A percentile compares a stretch with the other conserved stretches of the same genome.
Evolutionary conservation across 192 early-diverging fungal genomes (phyloP).

Genomic region (Rhizophagus sp.): DNA sequence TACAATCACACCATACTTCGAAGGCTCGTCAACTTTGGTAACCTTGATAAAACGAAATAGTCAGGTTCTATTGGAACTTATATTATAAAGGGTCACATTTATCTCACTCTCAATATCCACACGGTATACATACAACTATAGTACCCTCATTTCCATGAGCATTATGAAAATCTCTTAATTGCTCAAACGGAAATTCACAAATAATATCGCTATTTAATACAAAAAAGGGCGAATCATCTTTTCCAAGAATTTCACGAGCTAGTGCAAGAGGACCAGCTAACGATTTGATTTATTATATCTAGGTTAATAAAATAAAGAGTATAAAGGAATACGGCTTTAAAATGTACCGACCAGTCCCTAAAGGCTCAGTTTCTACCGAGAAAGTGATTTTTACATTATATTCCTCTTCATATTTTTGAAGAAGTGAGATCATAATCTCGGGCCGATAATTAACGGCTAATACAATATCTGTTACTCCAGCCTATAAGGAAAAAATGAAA

Average conservation of each 20-base stretch:
- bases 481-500: constrained; percentile 55
- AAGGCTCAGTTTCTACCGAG: constrained; percentile 94
- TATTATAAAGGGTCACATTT: background rate
- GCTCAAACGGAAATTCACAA: constrained; percentile 96
- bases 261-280: constrained; percentile 91
- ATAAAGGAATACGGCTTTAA: background rate
- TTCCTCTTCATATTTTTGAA: constrained; percentile 92
- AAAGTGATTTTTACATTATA: constrained; percentile 94
- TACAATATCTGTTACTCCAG: constrained; percentile 96
- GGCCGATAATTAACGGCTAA: constrained; percentile 99
- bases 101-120: background rate
- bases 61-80: no score
- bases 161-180: constrained; percentile 87
- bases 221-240: constrained; percentile 95
- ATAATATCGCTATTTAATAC: constrained; percentile 99
- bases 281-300: background rate
- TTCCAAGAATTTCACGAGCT: constrained; percentile 86
- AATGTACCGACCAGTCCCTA: constrained; percentile 71
- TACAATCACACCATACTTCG: constrained; percentile 99
- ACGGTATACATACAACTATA: constrained; percentile 65
- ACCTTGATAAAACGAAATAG: constrained; percentile 44
- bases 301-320: no score
- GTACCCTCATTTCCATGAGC: constrained; percentile 94
- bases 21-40: constrained; percentile 96
- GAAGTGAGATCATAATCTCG: constrained; percentile 92